Evolutionary conservation across 257 asterid species (phyloP).

Genomic region (Nicotiana otophora): DNA sequence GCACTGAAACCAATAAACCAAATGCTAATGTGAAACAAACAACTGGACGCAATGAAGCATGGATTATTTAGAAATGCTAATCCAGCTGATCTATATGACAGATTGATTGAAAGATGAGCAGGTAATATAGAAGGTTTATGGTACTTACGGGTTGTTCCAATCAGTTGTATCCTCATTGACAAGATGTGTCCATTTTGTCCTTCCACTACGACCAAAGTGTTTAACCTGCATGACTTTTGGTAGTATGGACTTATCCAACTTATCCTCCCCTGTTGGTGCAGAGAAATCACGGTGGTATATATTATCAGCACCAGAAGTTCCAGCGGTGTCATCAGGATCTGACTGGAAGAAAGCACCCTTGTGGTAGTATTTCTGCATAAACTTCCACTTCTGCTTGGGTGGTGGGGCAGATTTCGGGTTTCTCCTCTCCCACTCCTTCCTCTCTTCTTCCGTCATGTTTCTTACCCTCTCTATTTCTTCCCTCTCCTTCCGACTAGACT

Average conservation of each 20-base stretch:
- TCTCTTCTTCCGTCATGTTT: slow-evolving; percentile 95
- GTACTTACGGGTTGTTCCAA: slow-evolving; percentile 86
- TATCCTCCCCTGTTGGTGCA: slow-evolving; percentile 92
- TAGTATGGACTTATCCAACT: slow-evolving; percentile 73
- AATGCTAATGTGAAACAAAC: background rate
- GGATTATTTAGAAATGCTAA: background rate
- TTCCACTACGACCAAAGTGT: slow-evolving; percentile 95
- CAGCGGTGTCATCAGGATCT: slow-evolving; percentile 57
- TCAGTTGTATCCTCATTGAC: slow-evolving; percentile 95
- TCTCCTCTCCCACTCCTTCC: slow-evolving; percentile 97
- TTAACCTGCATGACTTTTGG: slow-evolving; percentile 98
- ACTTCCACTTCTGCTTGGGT: slow-evolving; percentile 66
- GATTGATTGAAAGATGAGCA: background rate
- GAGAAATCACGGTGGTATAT: slow-evolving; percentile 77
- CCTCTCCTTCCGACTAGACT: slow-evolving; percentile 71
- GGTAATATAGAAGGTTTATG: background rate
- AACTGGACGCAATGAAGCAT: background rate
- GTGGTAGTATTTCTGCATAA: slow-evolving; percentile 96
- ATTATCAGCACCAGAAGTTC: slow-evolving; percentile 53
- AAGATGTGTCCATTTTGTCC: slow-evolving; percentile 96
- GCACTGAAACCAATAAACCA: background rate
- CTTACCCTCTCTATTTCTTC: slow-evolving; percentile 91
- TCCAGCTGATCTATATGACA: background rate
- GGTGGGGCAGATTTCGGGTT: slow-evolving; percentile 54
- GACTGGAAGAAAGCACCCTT: slow-evolving; percentile 95